Percentiles rank a stretch among this genome's conserved stretches.
phyloP scores from a whole-genome alignment of 306 rosid species.

The Rosa lucieae region DNA sequence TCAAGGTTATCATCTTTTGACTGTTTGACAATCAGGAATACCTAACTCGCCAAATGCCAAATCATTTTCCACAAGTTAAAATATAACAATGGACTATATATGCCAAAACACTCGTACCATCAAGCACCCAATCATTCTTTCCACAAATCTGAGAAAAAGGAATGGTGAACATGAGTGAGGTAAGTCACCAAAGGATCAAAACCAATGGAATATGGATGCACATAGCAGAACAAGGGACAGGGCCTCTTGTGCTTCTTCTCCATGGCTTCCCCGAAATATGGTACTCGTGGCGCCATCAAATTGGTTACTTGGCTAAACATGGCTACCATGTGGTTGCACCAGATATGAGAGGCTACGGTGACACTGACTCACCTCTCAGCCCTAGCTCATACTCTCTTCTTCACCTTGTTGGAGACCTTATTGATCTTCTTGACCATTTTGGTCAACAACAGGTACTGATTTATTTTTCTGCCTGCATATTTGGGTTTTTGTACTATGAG shows the following conservation, averaged over 20 bases:
- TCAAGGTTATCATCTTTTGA: conserved; percentile 5
- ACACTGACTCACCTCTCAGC: conserved; percentile 57
- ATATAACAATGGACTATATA: background rate
- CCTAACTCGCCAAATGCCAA: background rate
- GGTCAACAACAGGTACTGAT: conserved; percentile 48
- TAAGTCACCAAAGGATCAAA: conserved; percentile 63
- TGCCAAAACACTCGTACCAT: background rate
- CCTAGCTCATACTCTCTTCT: conserved; percentile 42
- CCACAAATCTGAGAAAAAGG: background rate
- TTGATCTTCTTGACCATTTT: conserved; percentile 60
- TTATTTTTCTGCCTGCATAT: background rate
- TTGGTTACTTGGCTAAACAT: conserved; percentile 47
- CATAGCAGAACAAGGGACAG: conserved; percentile 69
- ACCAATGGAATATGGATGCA: conserved; percentile 66
- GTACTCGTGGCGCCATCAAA: conserved; percentile 68
- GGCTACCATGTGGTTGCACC: conserved; percentile 77
- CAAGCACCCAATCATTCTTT: background rate
- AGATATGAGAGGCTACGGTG: conserved; percentile 73
- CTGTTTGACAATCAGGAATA: background rate
- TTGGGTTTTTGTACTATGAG: background rate
- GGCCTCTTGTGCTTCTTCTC: conserved; percentile 62
- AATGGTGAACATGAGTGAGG: conserved; percentile 34
- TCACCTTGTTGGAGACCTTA: conserved; percentile 56
- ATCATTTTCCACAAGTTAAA: background rate
- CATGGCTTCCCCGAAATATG: conserved; percentile 74